phyloP scores from a whole-genome alignment of 1,139 yeast species.

The Meyerozyma sp. region DNA sequence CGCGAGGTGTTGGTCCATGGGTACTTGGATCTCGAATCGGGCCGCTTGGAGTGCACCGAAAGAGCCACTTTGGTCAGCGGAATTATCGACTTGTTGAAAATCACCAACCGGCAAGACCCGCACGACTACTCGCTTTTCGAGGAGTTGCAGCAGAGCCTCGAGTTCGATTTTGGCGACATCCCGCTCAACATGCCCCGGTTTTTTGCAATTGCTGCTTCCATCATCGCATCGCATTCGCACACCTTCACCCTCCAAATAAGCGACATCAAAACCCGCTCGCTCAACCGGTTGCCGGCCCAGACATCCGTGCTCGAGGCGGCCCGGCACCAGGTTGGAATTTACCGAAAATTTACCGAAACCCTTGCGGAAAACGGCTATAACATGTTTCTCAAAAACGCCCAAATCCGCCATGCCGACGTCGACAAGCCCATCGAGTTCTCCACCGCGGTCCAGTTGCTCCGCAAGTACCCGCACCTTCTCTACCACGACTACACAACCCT shows the following conservation, averaged over 20 bases:
- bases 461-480: conserved; percentile 27
- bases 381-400: conserved; percentile 41
- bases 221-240: conserved; percentile 13
- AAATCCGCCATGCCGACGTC: conserved; percentile 38
- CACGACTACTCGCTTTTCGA: conserved; percentile 18
- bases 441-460: conserved; percentile 29
- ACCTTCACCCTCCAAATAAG: conserved; percentile 25
- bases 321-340: conserved; percentile 53
- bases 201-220: conserved; percentile 11
- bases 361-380: conserved; percentile 19
- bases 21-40: conserved; percentile 28
- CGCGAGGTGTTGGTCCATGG: conserved; percentile 59
- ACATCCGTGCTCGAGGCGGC: conserved; percentile 44
- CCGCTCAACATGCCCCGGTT: conserved; percentile 20
- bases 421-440: conserved; percentile 44
- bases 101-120: conserved; percentile 12
- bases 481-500: conserved; percentile 41
- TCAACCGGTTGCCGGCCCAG: conserved; percentile 39
- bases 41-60: conserved; percentile 5
- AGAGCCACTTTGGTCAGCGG: conserved; percentile 51
- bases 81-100: conserved; percentile 47
- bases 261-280: conserved; percentile 58
- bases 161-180: conserved; percentile 5
- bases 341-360: conserved; percentile 22
- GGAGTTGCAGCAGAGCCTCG: conserved; percentile 14